phyloP scores from a whole-genome alignment of 257 asterid species.

The Forsythia suspensa region DNA sequence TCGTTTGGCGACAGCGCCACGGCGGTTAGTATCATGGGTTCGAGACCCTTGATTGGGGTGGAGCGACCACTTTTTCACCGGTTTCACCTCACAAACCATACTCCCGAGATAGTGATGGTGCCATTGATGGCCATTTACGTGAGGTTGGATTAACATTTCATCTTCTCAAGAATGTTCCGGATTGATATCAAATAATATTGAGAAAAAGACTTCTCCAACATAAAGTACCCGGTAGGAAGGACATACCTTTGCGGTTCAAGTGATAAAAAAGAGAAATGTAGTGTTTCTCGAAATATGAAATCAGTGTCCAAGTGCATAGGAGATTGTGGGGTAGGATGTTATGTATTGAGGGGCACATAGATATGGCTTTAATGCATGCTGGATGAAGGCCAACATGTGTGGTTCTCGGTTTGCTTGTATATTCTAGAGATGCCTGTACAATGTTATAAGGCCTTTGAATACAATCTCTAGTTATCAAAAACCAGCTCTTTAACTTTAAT shows the following conservation, averaged over 20 bases:
- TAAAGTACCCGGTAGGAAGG: neutral
- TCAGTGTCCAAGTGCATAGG: neutral
- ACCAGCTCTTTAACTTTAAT: neutral
- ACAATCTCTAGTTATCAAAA: neutral
- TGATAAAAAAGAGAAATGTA: neutral
- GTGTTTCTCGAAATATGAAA: neutral
- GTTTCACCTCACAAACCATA: too few relatives aligned
- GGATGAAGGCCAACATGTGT: neutral
- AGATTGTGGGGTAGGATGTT: neutral
- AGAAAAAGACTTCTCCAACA: neutral
- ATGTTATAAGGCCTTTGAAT: neutral
- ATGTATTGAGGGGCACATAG: neutral
- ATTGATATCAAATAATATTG: too few relatives aligned
- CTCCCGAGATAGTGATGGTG: too few relatives aligned
- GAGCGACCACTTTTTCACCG: too few relatives aligned
- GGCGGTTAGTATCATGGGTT: too few relatives aligned
- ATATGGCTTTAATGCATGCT: neutral
- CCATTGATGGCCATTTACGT: too few relatives aligned
- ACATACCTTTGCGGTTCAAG: neutral
- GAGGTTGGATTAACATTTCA: too few relatives aligned
- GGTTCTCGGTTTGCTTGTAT: neutral
- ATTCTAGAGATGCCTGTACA: neutral
- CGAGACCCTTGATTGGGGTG: too few relatives aligned
- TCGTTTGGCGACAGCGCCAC: too few relatives aligned
- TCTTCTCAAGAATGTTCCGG: too few relatives aligned